phyloP scores from a whole-genome alignment of 257 asterid species.

The Mitragyna speciosa region DNA sequence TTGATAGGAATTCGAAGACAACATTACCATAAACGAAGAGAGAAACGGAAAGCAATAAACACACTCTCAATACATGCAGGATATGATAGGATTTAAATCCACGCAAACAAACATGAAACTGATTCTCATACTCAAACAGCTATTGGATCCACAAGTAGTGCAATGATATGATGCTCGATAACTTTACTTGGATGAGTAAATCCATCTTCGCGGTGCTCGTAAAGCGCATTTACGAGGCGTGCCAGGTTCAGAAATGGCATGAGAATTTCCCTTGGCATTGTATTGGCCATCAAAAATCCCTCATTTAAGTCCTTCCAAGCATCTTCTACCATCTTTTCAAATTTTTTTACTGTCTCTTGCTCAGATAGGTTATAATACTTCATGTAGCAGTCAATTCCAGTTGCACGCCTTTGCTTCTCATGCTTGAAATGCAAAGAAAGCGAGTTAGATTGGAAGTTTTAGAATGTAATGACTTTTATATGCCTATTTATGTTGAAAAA shows the following conservation, averaged over 20 bases:
- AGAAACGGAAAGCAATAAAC: no score
- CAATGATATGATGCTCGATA: slow-evolving; percentile 35
- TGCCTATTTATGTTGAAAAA: no score
- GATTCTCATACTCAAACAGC: neutral
- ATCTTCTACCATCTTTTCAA: slow-evolving; percentile 28
- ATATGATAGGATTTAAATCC: no score
- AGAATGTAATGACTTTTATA: no score
- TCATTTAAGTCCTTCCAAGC: slow-evolving; percentile 53
- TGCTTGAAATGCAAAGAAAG: neutral
- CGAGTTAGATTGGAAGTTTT: no score
- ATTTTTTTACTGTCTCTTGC: slow-evolving; percentile 37
- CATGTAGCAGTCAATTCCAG: slow-evolving; percentile 43
- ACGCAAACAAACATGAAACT: no score
- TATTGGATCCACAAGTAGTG: slow-evolving; percentile 28
- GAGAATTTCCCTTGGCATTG: slow-evolving; percentile 24
- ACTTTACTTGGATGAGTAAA: slow-evolving; percentile 49
- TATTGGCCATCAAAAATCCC: slow-evolving; percentile 24
- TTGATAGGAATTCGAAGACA: no score
- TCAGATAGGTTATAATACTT: slow-evolving; percentile 30
- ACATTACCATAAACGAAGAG: no score
- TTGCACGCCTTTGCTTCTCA: neutral
- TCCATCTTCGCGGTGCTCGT: slow-evolving; percentile 42
- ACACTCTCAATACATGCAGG: no score
- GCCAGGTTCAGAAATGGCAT: slow-evolving; percentile 32
- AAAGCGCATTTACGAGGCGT: slow-evolving; percentile 39